Percentiles rank a stretch among this genome's conserved stretches.
Evolutionary conservation across 176 grass and related monocot species (phyloP).

Genomic region (Tillandsia fasciculata): DNA sequence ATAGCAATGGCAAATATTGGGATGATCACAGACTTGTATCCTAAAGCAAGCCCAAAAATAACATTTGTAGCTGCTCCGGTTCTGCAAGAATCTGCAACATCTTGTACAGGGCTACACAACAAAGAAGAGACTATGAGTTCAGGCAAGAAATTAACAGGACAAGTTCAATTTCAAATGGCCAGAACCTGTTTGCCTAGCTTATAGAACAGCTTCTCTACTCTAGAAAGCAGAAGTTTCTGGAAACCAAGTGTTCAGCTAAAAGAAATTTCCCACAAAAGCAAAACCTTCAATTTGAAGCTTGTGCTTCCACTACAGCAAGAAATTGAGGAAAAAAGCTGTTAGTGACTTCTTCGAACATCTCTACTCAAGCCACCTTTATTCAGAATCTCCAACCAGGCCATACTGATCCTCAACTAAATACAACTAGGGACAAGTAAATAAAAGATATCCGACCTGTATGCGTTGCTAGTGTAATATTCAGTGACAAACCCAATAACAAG

Average conservation of each 20-base stretch:
- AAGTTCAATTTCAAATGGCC: no score
- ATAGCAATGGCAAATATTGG: slow-evolving; percentile 84
- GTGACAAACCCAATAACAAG: slow-evolving; percentile 83
- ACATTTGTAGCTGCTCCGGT: slow-evolving; percentile 89
- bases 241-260: no score
- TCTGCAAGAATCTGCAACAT: slow-evolving; percentile 38
- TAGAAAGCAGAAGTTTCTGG: no score
- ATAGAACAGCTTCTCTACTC: no score
- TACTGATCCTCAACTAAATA: neutral
- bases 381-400: no score
- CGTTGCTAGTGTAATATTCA: slow-evolving; percentile 86
- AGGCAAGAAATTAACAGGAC: slow-evolving; percentile 1
- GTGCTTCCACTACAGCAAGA: no score
- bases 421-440: neutral
- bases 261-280: no score
- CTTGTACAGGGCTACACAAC: slow-evolving; percentile 48
- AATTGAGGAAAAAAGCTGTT: no score
- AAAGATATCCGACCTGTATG: slow-evolving; percentile 42
- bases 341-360: no score
- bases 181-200: no score
- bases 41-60: slow-evolving; percentile 81
- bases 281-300: neutral
- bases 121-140: neutral
- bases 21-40: slow-evolving; percentile 90
- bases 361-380: no score